Evolutionary conservation across 2,329 filamentous ascomycete genomes (phyloP), one percentile per base, ranked within the genome.

Genomic region (Intubia oerlemansii): DNA sequence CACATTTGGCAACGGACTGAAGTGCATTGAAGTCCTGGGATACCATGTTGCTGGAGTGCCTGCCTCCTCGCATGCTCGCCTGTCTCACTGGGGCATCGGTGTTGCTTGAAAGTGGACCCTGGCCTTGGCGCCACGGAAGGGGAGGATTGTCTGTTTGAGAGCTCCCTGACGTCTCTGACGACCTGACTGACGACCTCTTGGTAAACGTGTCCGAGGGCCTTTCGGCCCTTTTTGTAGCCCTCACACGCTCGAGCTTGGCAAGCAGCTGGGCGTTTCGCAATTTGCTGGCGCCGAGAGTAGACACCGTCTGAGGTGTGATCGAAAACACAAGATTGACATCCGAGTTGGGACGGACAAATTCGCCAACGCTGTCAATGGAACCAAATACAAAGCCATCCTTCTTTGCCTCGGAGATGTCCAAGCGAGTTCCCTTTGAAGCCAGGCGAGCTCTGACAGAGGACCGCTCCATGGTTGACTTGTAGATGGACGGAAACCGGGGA

Each of bases 301-400:
- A n/a, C 4, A 20, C 17, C 3, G 30, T 24, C 5, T 28, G 15
- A 12, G 32, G 36, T 1, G 34, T 36, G 16, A 38, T 32, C 0
- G 36, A 36, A 15, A 38, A 36, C 4, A 36, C 3, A 5, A 38
- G 26, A 7, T 24, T 28, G 11, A 21, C 24, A 10, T 20, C 25
- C 12, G 25, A 11, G 7, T 32, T 29, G 2, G 34, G 25, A 5
- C 22, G 30, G 2, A 21, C 17, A n/a, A 31, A 27, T 8, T 33
- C 27, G 5, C 27, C 25, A 10, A 34, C 11, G n/a, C 19, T 10
- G 12, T 24, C 25, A 11, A 36, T 31, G 4, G 29, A 22, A 3
- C 27, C 32, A n/a, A n/a, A n/a, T n/a, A n/a, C n/a, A n/a, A n/a
- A n/a, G n/a, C n/a, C n/a, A n/a, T n/a, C n/a, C n/a, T n/a, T n/a